Percentiles rank a stretch among this genome's conserved stretches.
Evolutionary conservation across 164 flowering plant genomes (phyloP).

Genomic region (Chimonanthus praecox): DNA sequence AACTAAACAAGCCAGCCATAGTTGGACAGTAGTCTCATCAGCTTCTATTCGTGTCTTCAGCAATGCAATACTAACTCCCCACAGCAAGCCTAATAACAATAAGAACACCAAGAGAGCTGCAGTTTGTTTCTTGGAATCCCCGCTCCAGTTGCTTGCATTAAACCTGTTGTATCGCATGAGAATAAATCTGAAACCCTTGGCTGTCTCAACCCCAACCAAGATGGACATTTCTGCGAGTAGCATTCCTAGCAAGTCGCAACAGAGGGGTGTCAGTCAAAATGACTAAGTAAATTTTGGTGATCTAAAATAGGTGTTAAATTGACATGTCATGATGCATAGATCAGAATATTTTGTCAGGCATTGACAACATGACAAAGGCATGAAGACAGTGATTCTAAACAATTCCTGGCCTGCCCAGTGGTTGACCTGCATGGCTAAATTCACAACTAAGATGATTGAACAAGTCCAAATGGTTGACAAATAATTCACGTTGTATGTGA

Average conservation of each 20-base stretch:
- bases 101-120: slow-evolving; percentile 33
- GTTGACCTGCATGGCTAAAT: neutral
- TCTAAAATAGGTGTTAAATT: too few species aligned
- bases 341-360: neutral
- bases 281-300: too few species aligned
- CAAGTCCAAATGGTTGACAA: too few species aligned
- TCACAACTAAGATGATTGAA: neutral
- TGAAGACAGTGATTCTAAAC: neutral
- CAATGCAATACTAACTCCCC: slow-evolving; percentile 44
- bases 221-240: slow-evolving; percentile 57
- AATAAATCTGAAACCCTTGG: slow-evolving; percentile 57
- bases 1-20: slow-evolving; percentile 83
- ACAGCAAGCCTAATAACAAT: slow-evolving; percentile 32
- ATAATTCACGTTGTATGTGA: too few species aligned
- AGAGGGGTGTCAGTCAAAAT: neutral
- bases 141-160: slow-evolving; percentile 19
- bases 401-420: neutral
- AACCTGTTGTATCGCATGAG: slow-evolving; percentile 16
- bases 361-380: neutral
- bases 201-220: slow-evolving; percentile 65
- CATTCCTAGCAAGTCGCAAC: slow-evolving; percentile 36
- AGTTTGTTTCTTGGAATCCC: slow-evolving; percentile 30
- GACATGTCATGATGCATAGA: too few species aligned
- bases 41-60: slow-evolving; percentile 30
- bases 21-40: slow-evolving; percentile 38